Evolutionary conservation across 805 yeast genomes (phyloP).

Genomic region (Starmera caribaea): DNA sequence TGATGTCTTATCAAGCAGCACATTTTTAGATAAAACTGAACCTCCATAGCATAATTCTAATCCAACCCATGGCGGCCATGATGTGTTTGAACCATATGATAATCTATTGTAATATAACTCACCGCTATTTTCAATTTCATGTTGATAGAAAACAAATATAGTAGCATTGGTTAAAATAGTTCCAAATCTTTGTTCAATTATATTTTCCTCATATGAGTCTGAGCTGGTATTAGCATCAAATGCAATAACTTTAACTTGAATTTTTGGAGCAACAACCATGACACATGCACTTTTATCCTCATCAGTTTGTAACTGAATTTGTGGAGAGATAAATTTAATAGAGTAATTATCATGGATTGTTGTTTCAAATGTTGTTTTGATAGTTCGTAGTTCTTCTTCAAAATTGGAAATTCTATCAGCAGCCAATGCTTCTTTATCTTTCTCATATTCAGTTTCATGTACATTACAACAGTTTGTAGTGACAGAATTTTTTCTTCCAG

Average conservation of each 20-base stretch:
- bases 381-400: slow-evolving; percentile 39
- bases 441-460: slow-evolving; percentile 2
- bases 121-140: slow-evolving; percentile 31
- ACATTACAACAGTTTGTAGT: neutral
- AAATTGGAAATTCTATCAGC: slow-evolving; percentile 32
- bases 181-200: slow-evolving; percentile 62
- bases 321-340: slow-evolving; percentile 69
- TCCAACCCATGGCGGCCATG: slow-evolving; percentile 92
- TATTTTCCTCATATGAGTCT: slow-evolving; percentile 33
- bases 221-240: slow-evolving; percentile 39
- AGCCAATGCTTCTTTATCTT: slow-evolving; percentile 8
- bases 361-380: slow-evolving; percentile 17
- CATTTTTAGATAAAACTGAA: slow-evolving; percentile 33
- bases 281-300: slow-evolving; percentile 48
- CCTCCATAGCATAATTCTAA: slow-evolving; percentile 56
- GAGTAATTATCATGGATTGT: slow-evolving; percentile 43
- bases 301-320: slow-evolving; percentile 58
- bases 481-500: neutral
- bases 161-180: slow-evolving; percentile 60
- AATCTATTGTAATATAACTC: slow-evolving; percentile 34
- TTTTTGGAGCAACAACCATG: slow-evolving; percentile 62
- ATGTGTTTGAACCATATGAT: slow-evolving; percentile 50
- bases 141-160: slow-evolving; percentile 54
- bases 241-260: slow-evolving; percentile 60
- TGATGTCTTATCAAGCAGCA: slow-evolving; percentile 57